Evolutionary conservation across 768 basidiomycete species (phyloP).

Genomic region (Lactarius psammicola): DNA sequence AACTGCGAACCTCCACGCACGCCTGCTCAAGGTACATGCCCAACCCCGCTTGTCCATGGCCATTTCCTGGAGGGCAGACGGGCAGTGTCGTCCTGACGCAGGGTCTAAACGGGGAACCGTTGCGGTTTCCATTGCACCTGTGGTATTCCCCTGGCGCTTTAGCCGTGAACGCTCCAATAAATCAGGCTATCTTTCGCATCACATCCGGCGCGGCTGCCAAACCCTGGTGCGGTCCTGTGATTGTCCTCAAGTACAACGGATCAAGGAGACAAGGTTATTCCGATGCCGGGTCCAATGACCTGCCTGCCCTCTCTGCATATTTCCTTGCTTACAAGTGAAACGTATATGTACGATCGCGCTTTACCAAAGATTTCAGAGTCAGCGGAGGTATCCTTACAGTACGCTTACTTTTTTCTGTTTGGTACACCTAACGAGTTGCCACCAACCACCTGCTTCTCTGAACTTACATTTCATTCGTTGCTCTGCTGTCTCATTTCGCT

Average conservation of each 20-base stretch:
- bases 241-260: slow-evolving; percentile 84
- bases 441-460: not conserved
- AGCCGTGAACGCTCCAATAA: slow-evolving; percentile 59
- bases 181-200: slow-evolving; percentile 78
- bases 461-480: not conserved
- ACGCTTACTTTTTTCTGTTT: not conserved
- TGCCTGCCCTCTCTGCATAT: slow-evolving; percentile 83
- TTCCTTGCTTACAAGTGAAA: slow-evolving; percentile 75
- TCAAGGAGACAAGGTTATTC: slow-evolving; percentile 82
- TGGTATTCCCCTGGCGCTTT: slow-evolving; percentile 75
- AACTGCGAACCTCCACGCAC: slow-evolving; percentile 71
- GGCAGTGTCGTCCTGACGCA: slow-evolving; percentile 75
- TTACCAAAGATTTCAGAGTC: not conserved
- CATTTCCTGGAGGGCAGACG: slow-evolving; percentile 55
- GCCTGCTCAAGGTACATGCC: slow-evolving; percentile 69
- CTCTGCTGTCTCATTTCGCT: not conserved
- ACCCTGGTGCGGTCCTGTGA: slow-evolving; percentile 75
- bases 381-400: not conserved
- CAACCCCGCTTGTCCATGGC: slow-evolving; percentile 59
- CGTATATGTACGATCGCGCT: not conserved
- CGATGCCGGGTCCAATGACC: slow-evolving; percentile 80
- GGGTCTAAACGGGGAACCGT: slow-evolving; percentile 76
- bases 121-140: slow-evolving; percentile 80
- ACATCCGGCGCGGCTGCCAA: slow-evolving; percentile 80
- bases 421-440: not conserved